Evolutionary conservation across 805 yeast species (phyloP).

Genomic region (Candida cerambycidarum): DNA sequence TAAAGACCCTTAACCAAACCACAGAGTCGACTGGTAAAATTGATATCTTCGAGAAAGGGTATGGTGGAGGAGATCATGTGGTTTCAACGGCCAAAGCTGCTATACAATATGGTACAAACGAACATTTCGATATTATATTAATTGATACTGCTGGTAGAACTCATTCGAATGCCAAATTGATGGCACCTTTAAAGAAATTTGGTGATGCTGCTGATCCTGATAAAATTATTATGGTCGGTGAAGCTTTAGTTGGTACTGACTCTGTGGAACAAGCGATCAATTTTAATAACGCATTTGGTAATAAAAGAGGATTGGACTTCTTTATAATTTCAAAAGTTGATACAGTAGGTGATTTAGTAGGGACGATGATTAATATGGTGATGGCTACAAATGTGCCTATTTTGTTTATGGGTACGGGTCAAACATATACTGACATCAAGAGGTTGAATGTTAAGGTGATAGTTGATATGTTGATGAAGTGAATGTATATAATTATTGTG

Average conservation of each 20-base stretch:
- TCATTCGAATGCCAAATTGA: slow-evolving; percentile 88
- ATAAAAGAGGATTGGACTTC: slow-evolving; percentile 75
- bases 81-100: slow-evolving; percentile 93
- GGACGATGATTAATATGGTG: slow-evolving; percentile 96
- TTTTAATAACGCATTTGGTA: slow-evolving; percentile 91
- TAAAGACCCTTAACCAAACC: slow-evolving; percentile 63
- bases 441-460: slow-evolving; percentile 91
- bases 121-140: slow-evolving; percentile 77
- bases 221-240: slow-evolving; percentile 97
- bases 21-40: slow-evolving; percentile 46
- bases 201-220: slow-evolving; percentile 96
- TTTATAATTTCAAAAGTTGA: slow-evolving; percentile 94
- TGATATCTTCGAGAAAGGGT: slow-evolving; percentile 90
- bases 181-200: slow-evolving; percentile 94
- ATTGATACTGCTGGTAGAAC: slow-evolving; percentile 98
- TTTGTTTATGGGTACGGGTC: slow-evolving; percentile 94
- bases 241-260: slow-evolving; percentile 96
- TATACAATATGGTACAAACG: slow-evolving; percentile 69
- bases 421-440: slow-evolving; percentile 91
- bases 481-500: slow-evolving; percentile 8
- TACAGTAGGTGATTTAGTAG: slow-evolving; percentile 95
- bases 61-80: slow-evolving; percentile 93
- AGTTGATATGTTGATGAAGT: slow-evolving; percentile 77
- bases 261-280: slow-evolving; percentile 93
- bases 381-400: slow-evolving; percentile 95